Base-by-base conservation (phyloP, 176 grass and related monocot genomes). In the Tillandsia leiboldiana region DNA sequence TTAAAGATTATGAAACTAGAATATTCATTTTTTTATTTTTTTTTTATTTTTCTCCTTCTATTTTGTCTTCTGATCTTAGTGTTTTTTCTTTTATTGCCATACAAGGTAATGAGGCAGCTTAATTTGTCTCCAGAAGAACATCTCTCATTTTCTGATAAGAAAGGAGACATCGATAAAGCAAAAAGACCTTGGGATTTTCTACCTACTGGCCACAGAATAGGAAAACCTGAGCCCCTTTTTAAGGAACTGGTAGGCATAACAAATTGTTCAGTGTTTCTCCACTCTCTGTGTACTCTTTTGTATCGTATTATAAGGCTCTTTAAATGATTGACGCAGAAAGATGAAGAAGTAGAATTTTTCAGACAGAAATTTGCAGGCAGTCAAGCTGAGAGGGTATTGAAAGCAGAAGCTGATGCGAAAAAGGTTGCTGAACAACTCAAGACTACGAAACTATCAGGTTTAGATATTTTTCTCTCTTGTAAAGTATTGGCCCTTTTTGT, bases 171-270 rank as follows among this genome's bases (percentile, higher is more conserved):
- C 24, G 68, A 71, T 8, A 93, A 87, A 63, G 86, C 84, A 58
- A 90, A 87, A 75, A 86, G 48, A 50, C 89, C 89, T 73, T 97
- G 94, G 94, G 79, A 87, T 49, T 87, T 90, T 73, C 63, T 97
- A 75, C 69, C 79, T 78, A 66, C 87, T 54, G 94, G 89, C 11
- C 89, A 97, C 66, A 90, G 69, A 80, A 97, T 97, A 67, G 84
- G 89, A 24, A n/a, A n/a, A n/a, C n/a, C n/a, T n/a, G n/a, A n/a
- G n/a, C n/a, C n/a, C n/a, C n/a, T n/a, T n/a, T n/a, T n/a, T n/a
- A n/a, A n/a, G n/a, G n/a, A n/a, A n/a, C n/a, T n/a, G n/a, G n/a
- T n/a, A n/a, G n/a, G n/a, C n/a, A n/a, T n/a, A n/a, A n/a, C n/a
- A n/a, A n/a, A n/a, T n/a, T n/a, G n/a, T n/a, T n/a, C n/a, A n/a